Conservation (phyloP, 208 protist species). For the Eutreptiella sp. region DNA sequence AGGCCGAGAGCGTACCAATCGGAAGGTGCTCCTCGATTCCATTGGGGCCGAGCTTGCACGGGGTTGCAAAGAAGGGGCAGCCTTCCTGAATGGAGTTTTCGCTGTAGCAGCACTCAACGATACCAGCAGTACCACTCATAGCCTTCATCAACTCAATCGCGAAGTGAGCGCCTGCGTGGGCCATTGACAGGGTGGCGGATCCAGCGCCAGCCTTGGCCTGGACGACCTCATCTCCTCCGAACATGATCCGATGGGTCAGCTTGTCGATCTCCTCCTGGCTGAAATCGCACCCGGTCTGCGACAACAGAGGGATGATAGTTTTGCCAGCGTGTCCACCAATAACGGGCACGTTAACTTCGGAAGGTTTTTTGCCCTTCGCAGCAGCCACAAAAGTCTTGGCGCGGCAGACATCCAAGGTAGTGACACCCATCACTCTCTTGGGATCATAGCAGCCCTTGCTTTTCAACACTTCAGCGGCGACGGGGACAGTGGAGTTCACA, state of each 20-base stretch:
- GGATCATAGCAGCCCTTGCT: constrained; percentile 78
- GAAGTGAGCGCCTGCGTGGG: constrained; percentile 21
- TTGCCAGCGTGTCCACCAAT: constrained; percentile 89
- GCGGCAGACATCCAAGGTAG: constrained; percentile 80
- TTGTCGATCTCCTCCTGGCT: constrained; percentile 34
- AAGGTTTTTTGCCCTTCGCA: constrained; percentile 21
- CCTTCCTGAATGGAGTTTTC: constrained; percentile 50
- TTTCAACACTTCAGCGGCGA: constrained; percentile 81
- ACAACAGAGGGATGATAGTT: constrained; percentile 86
- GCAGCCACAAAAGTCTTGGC: constrained; percentile 76
- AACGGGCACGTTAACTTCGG: constrained; percentile 74
- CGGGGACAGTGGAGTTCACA: constrained; percentile 91
- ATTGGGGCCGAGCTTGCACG: constrained; percentile 60
- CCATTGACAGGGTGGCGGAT: constrained; percentile 23
- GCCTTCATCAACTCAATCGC: constrained; percentile 53
- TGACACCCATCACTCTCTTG: constrained; percentile 77
- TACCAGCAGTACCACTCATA: constrained; percentile 50
- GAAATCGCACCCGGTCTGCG: constrained; percentile 28
- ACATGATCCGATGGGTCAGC: constrained; percentile 50
- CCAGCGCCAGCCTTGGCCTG: constrained; percentile 52
- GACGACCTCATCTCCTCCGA: constrained; percentile 60
- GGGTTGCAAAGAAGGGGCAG: constrained; percentile 61
- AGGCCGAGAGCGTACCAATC: constrained; percentile 46
- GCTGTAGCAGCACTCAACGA: constrained; percentile 60
- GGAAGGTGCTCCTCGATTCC: constrained; percentile 55